Base-by-base conservation (phyloP, 176 grass and related monocot species). In the Rhynchospora tenuis region DNA sequence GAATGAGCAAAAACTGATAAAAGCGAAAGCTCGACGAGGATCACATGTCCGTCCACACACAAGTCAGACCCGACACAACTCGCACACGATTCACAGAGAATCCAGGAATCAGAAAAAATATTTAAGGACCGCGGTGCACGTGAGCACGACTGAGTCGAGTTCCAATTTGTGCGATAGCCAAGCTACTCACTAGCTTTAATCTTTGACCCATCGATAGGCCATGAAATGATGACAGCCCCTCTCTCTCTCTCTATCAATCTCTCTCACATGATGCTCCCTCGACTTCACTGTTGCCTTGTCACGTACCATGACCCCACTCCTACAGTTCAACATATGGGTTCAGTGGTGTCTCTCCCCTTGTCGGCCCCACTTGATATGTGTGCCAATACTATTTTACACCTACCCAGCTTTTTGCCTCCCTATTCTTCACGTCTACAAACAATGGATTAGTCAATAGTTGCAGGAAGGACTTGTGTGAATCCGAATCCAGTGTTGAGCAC, bases 221-320 rank as follows among this genome's bases (percentile, higher is more conserved):
- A 73, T 19, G 33, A 14, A 20, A 66, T 59, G 22, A 63, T 42
- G 50, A 67, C 10, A 44, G 22, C 65, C 12, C 20, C 42, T 47
- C 20, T 79, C 75, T 28, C 12, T 24, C 8, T 78, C 73, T 82
- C 31, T 47, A 2, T 61, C 57, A 50, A 23, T 70, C 48, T 70
- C 46, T 15, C 14, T 55, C 47, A 84, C 82, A 73, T 84, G 82
- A 72, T 84, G 65, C 82, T 59, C 62, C 42, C 83, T 67, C 24
- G 19, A 12, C 7, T 12, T 44, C 52, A 84, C 66, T 84, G 82
- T 66, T 64, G 5, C 5, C 58, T 45, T 68, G 61, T 83, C 64
- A 56, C 45, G 9, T 28, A 83, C 62, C 33, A 5, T 23, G 28
- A 22, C 8, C 57, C 65, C 81, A 29, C 66, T 5, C 52, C 6